Conservation (phyloP, 148 eudicot species). For the Arctostaphylos glauca region DNA sequence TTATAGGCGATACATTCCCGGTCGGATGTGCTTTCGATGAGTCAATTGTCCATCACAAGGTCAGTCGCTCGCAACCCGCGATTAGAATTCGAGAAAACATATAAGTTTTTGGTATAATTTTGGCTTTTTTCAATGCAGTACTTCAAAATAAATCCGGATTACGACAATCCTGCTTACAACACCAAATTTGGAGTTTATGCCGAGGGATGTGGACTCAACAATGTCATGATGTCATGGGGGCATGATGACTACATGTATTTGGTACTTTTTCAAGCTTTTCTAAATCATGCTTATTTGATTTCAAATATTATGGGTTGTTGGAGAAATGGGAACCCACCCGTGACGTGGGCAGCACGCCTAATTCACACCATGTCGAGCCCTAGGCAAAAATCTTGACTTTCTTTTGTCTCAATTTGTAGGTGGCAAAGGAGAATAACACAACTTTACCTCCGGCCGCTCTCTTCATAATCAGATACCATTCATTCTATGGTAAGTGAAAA, state of each 20-base stretch:
- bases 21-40: constrained; percentile 89
- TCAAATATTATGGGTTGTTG: neutral
- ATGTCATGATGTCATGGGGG: constrained; percentile 61
- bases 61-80: neutral
- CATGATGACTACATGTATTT: constrained; percentile 66
- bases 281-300: neutral
- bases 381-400: no score
- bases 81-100: no score
- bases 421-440: constrained; percentile 45
- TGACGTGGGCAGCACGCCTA: no score
- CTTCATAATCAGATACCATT: constrained; percentile 51
- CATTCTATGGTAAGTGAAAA: constrained; percentile 39
- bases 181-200: constrained; percentile 44
- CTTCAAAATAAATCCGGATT: constrained; percentile 43
- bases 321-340: neutral
- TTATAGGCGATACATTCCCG: constrained; percentile 72
- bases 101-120: neutral
- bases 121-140: constrained; percentile 24
- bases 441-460: constrained; percentile 51
- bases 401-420: constrained; percentile 21
- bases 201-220: constrained; percentile 50
- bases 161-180: constrained; percentile 33
- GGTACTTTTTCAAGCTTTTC: constrained; percentile 26
- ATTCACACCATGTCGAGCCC: no score
- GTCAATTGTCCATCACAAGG: constrained; percentile 87